Conservation (phyloP, 1,284 basidiomycete genomes). For the Rhodotorula sp. region DNA sequence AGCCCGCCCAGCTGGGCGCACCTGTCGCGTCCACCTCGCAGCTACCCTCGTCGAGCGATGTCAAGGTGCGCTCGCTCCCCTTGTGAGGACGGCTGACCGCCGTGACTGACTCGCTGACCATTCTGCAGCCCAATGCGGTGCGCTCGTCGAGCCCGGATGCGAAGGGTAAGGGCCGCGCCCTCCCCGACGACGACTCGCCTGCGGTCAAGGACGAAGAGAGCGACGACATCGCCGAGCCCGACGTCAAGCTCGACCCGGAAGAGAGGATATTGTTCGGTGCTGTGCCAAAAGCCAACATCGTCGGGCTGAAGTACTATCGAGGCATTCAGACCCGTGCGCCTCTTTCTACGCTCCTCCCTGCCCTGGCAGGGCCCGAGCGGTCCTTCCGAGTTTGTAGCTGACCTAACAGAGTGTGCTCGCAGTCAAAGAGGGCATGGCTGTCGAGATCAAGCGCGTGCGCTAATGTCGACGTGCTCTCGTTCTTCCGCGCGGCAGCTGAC, state of each 20-base stretch:
- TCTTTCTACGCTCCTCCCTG: not conserved
- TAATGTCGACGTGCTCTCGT: too few relatives aligned
- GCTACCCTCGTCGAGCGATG: not conserved
- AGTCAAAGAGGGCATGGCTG: slow-evolving; percentile 27
- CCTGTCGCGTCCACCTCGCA: not conserved
- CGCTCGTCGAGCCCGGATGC: slow-evolving; percentile 2
- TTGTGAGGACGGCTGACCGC: too few relatives aligned
- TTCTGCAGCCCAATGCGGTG: not conserved
- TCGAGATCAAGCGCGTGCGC: slow-evolving; percentile 33
- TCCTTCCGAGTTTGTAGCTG: not conserved
- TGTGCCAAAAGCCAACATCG: slow-evolving; percentile 32
- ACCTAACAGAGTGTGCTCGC: not conserved
- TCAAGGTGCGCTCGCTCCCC: not conserved
- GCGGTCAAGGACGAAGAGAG: not conserved
- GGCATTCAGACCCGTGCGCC: slow-evolving; percentile 32
- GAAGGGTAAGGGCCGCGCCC: slow-evolving; percentile 17
- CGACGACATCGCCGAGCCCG: not conserved
- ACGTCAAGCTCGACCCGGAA: slow-evolving; percentile 10
- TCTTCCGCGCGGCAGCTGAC: not conserved
- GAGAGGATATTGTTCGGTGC: slow-evolving; percentile 27
- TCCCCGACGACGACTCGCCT: not conserved
- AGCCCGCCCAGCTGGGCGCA: too few relatives aligned
- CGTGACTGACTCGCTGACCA: not conserved
- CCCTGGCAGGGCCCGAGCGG: not conserved
- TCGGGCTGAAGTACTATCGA: slow-evolving; percentile 27